Percentiles rank a stretch among this genome's conserved stretches.
Conservation (phyloP, 2,329 filamentous ascomycete genomes). For the Polytolypa hystricis region DNA sequence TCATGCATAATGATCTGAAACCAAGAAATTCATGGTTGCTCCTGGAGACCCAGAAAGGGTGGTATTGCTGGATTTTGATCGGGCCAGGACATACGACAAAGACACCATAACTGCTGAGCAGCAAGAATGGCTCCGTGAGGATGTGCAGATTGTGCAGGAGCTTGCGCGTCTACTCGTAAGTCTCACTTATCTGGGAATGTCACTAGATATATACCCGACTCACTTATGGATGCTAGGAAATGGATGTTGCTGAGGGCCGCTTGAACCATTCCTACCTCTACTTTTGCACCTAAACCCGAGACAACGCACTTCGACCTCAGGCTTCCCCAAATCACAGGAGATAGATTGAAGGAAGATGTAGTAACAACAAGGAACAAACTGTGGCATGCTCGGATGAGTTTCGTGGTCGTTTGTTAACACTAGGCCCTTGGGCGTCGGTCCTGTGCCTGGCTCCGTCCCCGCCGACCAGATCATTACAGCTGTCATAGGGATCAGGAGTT, state of each 20-base stretch:
- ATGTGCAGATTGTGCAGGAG: slow-evolving; percentile 3
- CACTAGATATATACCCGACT: not conserved
- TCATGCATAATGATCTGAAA: slow-evolving; percentile 6
- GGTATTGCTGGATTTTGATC: slow-evolving; percentile 4
- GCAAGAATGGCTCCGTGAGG: not conserved
- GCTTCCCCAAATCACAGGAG: no score
- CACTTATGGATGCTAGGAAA: not conserved
- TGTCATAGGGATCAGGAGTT: no score
- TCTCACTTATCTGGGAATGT: not conserved
- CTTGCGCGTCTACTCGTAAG: slow-evolving; percentile 2
- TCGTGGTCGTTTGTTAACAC: no score
- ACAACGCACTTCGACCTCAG: no score
- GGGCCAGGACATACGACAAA: slow-evolving; percentile 1
- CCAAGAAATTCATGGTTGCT: slow-evolving; percentile 3
- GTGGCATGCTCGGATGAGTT: no score
- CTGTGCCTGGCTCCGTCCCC: no score
- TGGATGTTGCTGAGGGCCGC: not conserved
- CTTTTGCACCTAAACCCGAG: not conserved
- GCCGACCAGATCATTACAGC: no score
- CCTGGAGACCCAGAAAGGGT: slow-evolving; percentile 1
- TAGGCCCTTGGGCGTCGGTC: no score
- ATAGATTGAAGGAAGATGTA: no score
- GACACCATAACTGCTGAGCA: slow-evolving; percentile 2
- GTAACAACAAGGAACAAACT: no score
- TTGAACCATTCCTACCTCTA: not conserved